A percentile compares a stretch with the other conserved stretches of the same genome.
Evolutionary conservation across 2,329 filamentous ascomycete genomes (phyloP).

Genomic region (Myriosclerotinia scirpicola): DNA sequence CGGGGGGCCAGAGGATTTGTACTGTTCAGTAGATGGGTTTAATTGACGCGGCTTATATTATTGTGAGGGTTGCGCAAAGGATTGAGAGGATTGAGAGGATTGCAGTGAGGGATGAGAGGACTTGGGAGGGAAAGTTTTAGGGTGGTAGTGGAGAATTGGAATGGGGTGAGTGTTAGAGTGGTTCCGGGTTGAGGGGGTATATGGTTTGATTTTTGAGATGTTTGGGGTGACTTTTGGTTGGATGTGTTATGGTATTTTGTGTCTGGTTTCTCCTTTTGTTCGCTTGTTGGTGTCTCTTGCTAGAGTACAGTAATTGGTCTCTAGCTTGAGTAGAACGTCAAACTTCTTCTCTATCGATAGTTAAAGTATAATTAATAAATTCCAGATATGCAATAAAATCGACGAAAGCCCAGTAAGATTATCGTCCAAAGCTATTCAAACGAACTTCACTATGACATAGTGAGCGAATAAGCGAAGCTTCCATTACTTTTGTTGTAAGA

Average conservation of each 20-base stretch:
- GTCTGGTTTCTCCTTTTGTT: too few species aligned
- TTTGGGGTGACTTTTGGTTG: background rate
- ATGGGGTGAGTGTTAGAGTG: background rate
- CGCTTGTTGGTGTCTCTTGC: too few species aligned
- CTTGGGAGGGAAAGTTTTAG: background rate
- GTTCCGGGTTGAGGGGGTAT: background rate
- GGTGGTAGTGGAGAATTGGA: background rate
- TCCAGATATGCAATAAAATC: too few species aligned
- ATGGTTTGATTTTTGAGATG: background rate
- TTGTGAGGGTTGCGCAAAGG: background rate
- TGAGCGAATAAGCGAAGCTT: too few species aligned
- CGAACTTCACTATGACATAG: too few species aligned
- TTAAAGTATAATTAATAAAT: too few species aligned
- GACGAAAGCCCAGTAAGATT: too few species aligned
- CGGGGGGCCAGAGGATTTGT: background rate
- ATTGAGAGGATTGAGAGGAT: background rate
- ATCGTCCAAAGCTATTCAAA: too few species aligned
- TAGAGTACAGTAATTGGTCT: too few species aligned
- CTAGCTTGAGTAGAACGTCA: too few species aligned
- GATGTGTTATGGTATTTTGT: background rate
- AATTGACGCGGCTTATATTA: background rate
- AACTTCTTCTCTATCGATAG: too few species aligned
- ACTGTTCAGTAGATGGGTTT: conserved; percentile 1
- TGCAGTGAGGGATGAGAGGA: background rate
- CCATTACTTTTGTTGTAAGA: too few species aligned